Evolutionary conservation across 495 filamentous ascomycete species (phyloP).

Genomic region (Immersiella caudata): DNA sequence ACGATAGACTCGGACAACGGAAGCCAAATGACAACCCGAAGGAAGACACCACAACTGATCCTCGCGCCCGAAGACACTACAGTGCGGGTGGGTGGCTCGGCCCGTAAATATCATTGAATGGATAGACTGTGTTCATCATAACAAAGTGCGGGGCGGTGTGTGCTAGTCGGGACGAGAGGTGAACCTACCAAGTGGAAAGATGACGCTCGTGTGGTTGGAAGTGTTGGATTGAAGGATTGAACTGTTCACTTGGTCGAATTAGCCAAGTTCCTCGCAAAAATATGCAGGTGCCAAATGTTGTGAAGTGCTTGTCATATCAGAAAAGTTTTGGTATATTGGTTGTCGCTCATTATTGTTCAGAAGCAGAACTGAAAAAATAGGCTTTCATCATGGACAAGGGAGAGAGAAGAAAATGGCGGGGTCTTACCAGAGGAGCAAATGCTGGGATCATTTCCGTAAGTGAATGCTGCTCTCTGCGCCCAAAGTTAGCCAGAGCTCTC

Average conservation of each 20-base stretch:
- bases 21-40: slow-evolving; percentile 51
- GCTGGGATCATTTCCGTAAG: no score
- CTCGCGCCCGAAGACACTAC: slow-evolving; percentile 64
- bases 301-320: slow-evolving; percentile 36
- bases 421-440: slow-evolving; percentile 26
- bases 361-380: slow-evolving; percentile 88
- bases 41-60: slow-evolving; percentile 88
- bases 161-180: neutral
- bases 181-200: slow-evolving; percentile 1
- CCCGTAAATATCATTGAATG: slow-evolving; percentile 88
- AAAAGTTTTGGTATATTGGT: slow-evolving; percentile 74
- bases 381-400: slow-evolving; percentile 72
- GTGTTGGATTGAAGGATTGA: neutral
- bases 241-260: slow-evolving; percentile 19
- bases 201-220: neutral
- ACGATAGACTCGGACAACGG: slow-evolving; percentile 40
- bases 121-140: slow-evolving; percentile 99
- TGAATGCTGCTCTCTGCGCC: neutral
- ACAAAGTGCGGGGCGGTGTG: slow-evolving; percentile 19
- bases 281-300: slow-evolving; percentile 14
- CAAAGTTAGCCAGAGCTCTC: neutral
- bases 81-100: slow-evolving; percentile 83
- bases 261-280: slow-evolving; percentile 21
- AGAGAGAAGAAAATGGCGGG: neutral
- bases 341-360: slow-evolving; percentile 82